Evolutionary conservation across 352 stramenopile species (phyloP), one percentile per base, ranked within the genome.

Genomic region (Pythium scleroteichum): DNA sequence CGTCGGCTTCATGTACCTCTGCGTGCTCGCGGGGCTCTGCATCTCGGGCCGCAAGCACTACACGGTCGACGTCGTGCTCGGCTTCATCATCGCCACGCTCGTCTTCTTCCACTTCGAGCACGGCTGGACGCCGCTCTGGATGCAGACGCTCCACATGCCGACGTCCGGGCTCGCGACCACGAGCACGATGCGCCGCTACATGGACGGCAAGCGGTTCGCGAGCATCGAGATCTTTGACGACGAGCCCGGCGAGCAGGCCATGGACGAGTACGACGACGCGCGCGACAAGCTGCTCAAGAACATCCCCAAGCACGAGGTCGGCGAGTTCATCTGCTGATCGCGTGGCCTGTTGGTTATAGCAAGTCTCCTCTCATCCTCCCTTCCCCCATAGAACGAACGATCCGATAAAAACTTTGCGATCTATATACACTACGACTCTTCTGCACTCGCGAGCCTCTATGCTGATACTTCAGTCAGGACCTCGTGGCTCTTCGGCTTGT

Each of bases 51-150:
- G 70, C 32, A 78, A 78, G 41, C 69, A 81, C 59, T 81, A 81
- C 50, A 73, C 66, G 5, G 69, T 81, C 22, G 72, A 81, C 47
- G 66, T 81, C 32, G 58, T 73, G 33, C 69, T 81, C 9, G 72
- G 72, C 12, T 51, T 77, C 19, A 62, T 81, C 12, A 62, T 81
- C 19, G 67, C 69, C 24, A 64, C 62, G 47, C 55, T 81, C 32
- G 70, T 73, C 24, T 81, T 69, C 48, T 81, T 81, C 58, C 69
- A 75, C 38, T 81, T 81, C 26, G 66, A 77, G 53, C 68, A 81
- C 48, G 53, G 65, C 23, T 81, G 72, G 72, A 55, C 62, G 39
- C 68, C 68, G 4, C 33, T 59, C 26, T 65, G 59, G 19, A 12
- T 66, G 32, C 68, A 69, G 47, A 29, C 44, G 6, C 42, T 52